These are phyloP conservation scores for Globisporangium alternatum DNA, from an alignment of 352 stramenopile genomes.

Conservation along the genomic window DNA sequence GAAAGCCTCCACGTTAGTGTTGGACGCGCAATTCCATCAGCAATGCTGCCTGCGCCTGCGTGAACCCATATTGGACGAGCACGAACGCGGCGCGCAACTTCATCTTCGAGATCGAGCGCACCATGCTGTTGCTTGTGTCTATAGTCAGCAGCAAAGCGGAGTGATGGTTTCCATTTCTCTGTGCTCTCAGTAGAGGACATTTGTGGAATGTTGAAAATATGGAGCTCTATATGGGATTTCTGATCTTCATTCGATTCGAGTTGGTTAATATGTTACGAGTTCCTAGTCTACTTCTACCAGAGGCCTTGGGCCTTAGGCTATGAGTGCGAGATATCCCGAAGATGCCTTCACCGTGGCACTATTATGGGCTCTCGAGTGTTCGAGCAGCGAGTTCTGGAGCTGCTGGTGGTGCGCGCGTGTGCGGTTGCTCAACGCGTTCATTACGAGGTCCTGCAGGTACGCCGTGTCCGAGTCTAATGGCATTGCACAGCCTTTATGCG, in stretches of 20 bases:
- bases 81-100: too few species aligned
- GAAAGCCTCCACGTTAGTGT: too few species aligned
- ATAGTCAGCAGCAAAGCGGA: too few species aligned
- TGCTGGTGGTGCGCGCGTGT: constrained; percentile 16
- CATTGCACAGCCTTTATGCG: background rate
- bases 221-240: too few species aligned
- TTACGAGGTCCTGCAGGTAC: constrained; percentile 17
- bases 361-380: background rate
- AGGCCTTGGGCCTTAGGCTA: background rate
- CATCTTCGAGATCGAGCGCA: too few species aligned
- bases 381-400: constrained; percentile 12
- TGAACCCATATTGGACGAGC: too few species aligned
- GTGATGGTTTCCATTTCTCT: too few species aligned
- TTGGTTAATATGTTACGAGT: background rate
- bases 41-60: too few species aligned
- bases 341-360: background rate
- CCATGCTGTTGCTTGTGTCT: too few species aligned
- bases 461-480: background rate
- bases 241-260: background rate
- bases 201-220: too few species aligned
- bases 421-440: constrained; percentile 15
- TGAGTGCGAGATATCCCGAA: background rate
- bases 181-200: too few species aligned
- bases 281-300: background rate
- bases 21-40: too few species aligned